Base-by-base conservation (phyloP, 108 stramenopile species). In the Pseudonitzschia multistriata region DNA sequence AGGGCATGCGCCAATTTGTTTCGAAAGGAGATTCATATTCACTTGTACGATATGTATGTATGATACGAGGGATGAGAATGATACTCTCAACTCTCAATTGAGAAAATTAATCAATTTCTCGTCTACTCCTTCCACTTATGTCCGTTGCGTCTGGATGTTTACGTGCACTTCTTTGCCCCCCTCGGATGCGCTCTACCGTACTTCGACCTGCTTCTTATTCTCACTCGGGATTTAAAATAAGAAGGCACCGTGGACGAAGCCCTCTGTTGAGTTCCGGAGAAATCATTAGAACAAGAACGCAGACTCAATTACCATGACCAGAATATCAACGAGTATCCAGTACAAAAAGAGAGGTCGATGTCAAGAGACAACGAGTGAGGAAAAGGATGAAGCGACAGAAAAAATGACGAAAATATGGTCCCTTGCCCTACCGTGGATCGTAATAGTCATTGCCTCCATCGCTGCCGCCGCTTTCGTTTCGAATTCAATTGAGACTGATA, bases 391-490 rank as follows among this genome's bases (percentile, higher is more conserved):
- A n/a, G 57, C 11, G 2, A 35, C 33, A 11, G 27, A 3, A 30
- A 55, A 55, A 30, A 62, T 62, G 33, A 35, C 61, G 61, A 50
- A 66, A 27, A 17, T 67, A 7, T 25, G 56, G 25, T 53, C 74
- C 15, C 28, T 70, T 6, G 75, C 45, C 5, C 21, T 65, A 3
- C 75, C 75, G 5, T 76, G 75, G 75, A 45, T 53, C 30, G 11
- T 47, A 13, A 70, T 76, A 45, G 54, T 70, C 31, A 45, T 76
- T 42, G 68, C 53, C 17, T 64, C 75, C 24, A 55, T 76, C 19
- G 19, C 70, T 48, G 75, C 75, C 40, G 69, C 75, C 0, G 63
- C 33, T 7, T 42, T 55, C 19, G 49, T 69, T n/a, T 49, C 57
- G 27, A 60, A 68, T 52, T 28, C 37, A 25, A 42, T 35, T 35